Base-by-base conservation (phyloP, 331 rosid species). In the Acacia concinna region DNA sequence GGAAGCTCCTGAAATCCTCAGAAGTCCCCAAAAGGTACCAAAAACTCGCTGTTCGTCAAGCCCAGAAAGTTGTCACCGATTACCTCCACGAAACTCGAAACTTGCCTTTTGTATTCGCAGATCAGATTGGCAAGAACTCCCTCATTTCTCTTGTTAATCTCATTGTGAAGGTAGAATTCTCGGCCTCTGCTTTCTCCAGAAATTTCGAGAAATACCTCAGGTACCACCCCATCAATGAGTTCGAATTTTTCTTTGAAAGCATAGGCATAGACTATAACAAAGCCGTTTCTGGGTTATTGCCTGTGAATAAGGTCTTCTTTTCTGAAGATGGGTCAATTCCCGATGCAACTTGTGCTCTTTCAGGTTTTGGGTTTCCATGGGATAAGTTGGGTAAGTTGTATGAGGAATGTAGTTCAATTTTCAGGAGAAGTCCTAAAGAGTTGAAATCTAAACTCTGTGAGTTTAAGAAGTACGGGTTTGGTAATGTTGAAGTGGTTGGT, bases 211-310 rank as follows among this genome's bases (percentile, higher is more conserved):
- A 31, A 81, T 41, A 88, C 71, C 86, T 89, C 83, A 88, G 92
- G 87, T 91, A 86, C 81, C 80, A 91, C 76, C 97, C 92, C 41
- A 67, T 91, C 65, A 85, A 91, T 30, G 91, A 91, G 78, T 89
- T 91, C 62, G 90, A 91, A 52, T 85, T 91, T 78, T 88, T 91
- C 73, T 88, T 91, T 54, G 94, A 91, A 78, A 89, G 92, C 82
- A 91, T 89, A 38, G 97, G 94, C 20, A 83, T 91, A 14, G 82
- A 79, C 38, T 77, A 78, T 60, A 15, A 44, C 1, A 54, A n/a
- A n/a, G 79, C 81, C 1, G 77, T 89, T 70, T 41, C 52, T 60
- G 54, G 68, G 37, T 63, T 81, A 40, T 78, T 91, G 70, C 93
- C 93, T 32, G 17, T 71, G 49, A 82, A 84, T 17, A 88, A 83